Base-by-base conservation (phyloP, 2,329 filamentous ascomycete genomes). In the Fusarium begoniae region DNA sequence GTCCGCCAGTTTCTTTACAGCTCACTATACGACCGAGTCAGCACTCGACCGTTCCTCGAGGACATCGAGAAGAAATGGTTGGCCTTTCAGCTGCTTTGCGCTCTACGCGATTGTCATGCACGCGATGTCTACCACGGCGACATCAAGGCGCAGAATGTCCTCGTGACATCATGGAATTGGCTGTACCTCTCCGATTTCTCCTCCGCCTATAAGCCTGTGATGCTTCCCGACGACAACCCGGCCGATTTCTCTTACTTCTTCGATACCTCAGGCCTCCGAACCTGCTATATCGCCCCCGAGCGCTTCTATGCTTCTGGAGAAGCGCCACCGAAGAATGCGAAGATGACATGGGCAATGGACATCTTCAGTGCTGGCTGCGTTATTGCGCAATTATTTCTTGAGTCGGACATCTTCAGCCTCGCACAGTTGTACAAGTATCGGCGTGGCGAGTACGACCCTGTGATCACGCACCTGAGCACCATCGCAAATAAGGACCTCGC, bases 151-250 rank as follows among this genome's bases (percentile, higher is more conserved):
- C 96, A 99, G 83, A 99, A 99, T 79, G 91, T 97, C 41, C 86
- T 99, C 54, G 96, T 99, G 57, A 99, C 96, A 1, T 98, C 96
- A 12, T 99, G 96, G 96, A 98, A 98, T 84, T 99, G 97, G 96
- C 88, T 99, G 5, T 99, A 98, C 81, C 88, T 99, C 43, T 92
- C 95, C n/a, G 96, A 99, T 82, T 99, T 98, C 81, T 98, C 96
- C 8, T 95, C 96, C 1, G 92, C 94, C 0, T 98, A 97, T 85
- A 99, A 99, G 80, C 96, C 95, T 17, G 94, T 95, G 10, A 94
- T 94, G 82, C 87, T 99, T 6, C 96, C 96, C 6, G 96, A 98
- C 81, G 95, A 99, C 79, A 98, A 99, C 79, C 96, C 96, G 3
- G 95, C 94, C 22, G 95, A 98, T 78, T 99, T 98, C 79, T 98